Base-by-base conservation (phyloP, 2,329 filamentous ascomycete genomes). In the Colletotrichum neosansevieriae region DNA sequence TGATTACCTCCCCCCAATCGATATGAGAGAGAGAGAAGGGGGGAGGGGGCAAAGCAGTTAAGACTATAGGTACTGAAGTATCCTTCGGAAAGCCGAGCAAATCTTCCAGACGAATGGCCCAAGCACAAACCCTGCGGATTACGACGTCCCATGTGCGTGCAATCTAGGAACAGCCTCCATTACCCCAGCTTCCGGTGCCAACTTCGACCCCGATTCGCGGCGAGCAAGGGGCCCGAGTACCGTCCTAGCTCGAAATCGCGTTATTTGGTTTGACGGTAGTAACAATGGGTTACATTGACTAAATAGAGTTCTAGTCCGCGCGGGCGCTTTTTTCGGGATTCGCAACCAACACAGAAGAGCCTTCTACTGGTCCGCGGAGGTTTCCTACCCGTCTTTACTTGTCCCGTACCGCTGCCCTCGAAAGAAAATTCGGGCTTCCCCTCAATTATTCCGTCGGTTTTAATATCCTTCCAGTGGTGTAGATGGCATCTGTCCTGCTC, bases 161-260 rank as follows among this genome's bases (percentile, higher is more conserved):
- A 6, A n/a, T 6, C 17, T 38, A 12, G 51, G 40, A 47, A 6
- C 13, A 45, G 17, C 21, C 56, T 42, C 40, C 7, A 17, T 34
- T 45, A 24, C 42, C n/a, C 29, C 15, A 32, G 29, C 42, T 10
- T 24, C 4, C 29, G 40, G 9, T 29, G 49, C 15, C 42, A 42
- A 47, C 47, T 47, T 29, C 6, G 15, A 17, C 42, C 42, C n/a
- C 56, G 56, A 58, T 45, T 45, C 36, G 56, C 24, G 56, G n/a
- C 9, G 9, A 6, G 9, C 10, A n/a, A 34, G 12, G 40, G 58
- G 44, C 36, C 44, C 11, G 32, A 60, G 56, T 7, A 42, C 17
- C 24, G 38, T n/a, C 54, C 54, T 34, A 45, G 54, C 38, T 58
- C 24, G 5, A 57, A 29, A 42, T 38, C 34, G 34, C 9, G 10